Base-by-base conservation (phyloP, 1,284 basidiomycete species). In the Abortiporus biennis region DNA sequence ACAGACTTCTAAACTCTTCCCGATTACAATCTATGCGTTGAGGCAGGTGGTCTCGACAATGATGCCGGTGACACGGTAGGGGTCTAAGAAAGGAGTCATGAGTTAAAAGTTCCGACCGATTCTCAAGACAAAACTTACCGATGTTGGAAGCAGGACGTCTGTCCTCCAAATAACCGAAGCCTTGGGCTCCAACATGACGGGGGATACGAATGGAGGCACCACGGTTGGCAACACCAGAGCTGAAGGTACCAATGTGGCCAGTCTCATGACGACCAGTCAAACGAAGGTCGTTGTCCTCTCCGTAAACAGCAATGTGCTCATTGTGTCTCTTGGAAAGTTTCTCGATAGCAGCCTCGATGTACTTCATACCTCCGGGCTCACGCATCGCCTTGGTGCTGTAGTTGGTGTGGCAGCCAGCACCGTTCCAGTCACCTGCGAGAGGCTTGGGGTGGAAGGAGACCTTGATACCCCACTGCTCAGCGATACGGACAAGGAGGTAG, bases 371-470 rank as follows among this genome's bases (percentile, higher is more conserved):
- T 65, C 92, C 92, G 34, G 84, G 80, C 61, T 90, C 87, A 52
- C 93, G 91, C 85, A 95, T 97, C 39, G 74, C 74, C 67, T 86
- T 83, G 55, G 94, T 96, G 55, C 85, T 90, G 77, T 78, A 95
- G 80, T 95, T 96, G 69, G 85, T 87, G 77, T 92, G 92, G 72
- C 88, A 92, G 48, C 96, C 96, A 50, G 96, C 96, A 64, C 96
- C 96, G 71, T 99, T 99, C 96, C 96, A 99, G 68, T 99, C 96
- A 54, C 96, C 96, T 56, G 74, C 69, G 59, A 99, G 85, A 49
- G 95, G 95, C 72, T 99, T 99, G 64, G 96, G 96, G 80, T 99
- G 96, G 92, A 99, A 92, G 54, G 94, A 90, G 43, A 92, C 94
- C 69, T 93, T 96, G 73, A 97, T 74, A 52, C 86, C 91, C 95